Conservation (phyloP, 768 basidiomycete genomes). For the Termitomyces sp. region DNA sequence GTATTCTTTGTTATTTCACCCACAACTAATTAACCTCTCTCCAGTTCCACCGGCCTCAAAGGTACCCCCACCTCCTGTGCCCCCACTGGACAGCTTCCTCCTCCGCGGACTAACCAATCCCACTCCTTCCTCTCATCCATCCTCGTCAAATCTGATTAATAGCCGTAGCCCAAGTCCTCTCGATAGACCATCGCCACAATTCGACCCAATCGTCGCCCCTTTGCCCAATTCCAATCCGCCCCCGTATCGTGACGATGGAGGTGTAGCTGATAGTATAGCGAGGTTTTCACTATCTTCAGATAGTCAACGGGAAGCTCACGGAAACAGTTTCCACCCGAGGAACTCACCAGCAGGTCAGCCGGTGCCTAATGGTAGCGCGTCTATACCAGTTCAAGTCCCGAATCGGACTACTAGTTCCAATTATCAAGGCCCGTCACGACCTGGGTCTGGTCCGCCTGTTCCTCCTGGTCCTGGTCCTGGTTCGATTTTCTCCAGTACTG, state of each 20-base stretch:
- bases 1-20: conserved; percentile 25
- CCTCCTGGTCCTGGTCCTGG: conserved; percentile 2
- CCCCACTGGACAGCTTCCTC: conserved; percentile 36
- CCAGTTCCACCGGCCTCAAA: conserved; percentile 58
- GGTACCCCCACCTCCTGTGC: conserved; percentile 66
- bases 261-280: conserved; percentile 16
- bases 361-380: conserved; percentile 20
- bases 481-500: background rate
- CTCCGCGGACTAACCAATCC: conserved; percentile 18
- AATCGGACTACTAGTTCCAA: background rate
- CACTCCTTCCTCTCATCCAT: background rate
- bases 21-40: background rate
- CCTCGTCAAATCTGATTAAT: background rate
- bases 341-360: conserved; percentile 26
- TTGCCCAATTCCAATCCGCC: conserved; percentile 11
- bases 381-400: conserved; percentile 3
- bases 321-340: conserved; percentile 18
- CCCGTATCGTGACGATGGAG: conserved; percentile 14
- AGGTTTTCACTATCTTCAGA: conserved; percentile 23
- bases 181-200: conserved; percentile 2
- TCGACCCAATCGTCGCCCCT: background rate
- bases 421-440: background rate
- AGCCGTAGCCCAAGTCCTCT: conserved; percentile 8
- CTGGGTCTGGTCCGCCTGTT: conserved; percentile 1
- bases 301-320: conserved; percentile 25